Conservation (phyloP, 495 filamentous ascomycete species). For the Penicillium antarcticum region DNA sequence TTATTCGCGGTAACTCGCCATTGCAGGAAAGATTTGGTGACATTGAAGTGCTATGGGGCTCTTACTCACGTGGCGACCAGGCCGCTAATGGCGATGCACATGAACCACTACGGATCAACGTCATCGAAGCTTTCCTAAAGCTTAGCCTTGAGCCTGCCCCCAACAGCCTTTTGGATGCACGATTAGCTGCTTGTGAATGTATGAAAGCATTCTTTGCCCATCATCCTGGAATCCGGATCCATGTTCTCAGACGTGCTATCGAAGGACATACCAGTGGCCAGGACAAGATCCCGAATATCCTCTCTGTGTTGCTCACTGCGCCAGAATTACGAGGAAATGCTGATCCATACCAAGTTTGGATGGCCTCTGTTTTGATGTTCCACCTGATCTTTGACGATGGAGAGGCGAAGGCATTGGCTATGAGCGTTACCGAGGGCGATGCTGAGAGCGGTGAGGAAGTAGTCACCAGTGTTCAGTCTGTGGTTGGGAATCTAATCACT, state of each 20-base stretch:
- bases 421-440: constrained; percentile 83
- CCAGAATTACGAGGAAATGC: constrained; percentile 52
- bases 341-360: constrained; percentile 92
- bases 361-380: constrained; percentile 84
- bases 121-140: constrained; percentile 93
- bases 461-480: constrained; percentile 85
- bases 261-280: constrained; percentile 76
- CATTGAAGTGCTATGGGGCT: constrained; percentile 49
- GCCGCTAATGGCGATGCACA: constrained; percentile 47
- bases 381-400: constrained; percentile 83
- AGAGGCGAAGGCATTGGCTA: constrained; percentile 75
- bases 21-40: constrained; percentile 89
- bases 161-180: constrained; percentile 68
- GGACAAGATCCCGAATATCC: constrained; percentile 84
- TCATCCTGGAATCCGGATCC: constrained; percentile 72
- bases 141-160: constrained; percentile 68
- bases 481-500: constrained; percentile 77
- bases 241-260: constrained; percentile 87
- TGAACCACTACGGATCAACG: constrained; percentile 59
- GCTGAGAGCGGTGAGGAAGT: constrained; percentile 90
- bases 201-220: constrained; percentile 87
- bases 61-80: constrained; percentile 15
- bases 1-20: constrained; percentile 75
- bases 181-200: constrained; percentile 82
- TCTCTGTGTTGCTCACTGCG: constrained; percentile 72